Evolutionary conservation across 2,329 filamentous ascomycete genomes (phyloP).

Genomic region (Epichloe gansuensis): DNA sequence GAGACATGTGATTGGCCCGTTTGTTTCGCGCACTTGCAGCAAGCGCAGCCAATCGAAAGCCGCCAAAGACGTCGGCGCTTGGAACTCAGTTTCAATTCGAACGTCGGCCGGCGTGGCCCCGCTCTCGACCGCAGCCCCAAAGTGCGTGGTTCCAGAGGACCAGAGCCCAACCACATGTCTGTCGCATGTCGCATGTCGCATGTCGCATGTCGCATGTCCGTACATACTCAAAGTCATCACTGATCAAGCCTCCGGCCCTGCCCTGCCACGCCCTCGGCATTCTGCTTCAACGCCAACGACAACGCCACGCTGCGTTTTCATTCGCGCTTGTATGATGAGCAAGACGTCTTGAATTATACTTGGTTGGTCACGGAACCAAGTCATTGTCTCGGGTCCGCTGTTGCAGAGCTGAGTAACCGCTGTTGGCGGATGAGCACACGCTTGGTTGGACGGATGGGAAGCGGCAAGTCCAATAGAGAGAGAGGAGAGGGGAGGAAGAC

Average conservation of each 20-base stretch:
- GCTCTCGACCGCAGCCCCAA: slow-evolving; percentile 17
- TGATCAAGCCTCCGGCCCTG: not conserved
- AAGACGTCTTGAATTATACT: not conserved
- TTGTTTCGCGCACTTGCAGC: slow-evolving; percentile 14
- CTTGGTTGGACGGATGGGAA: not conserved
- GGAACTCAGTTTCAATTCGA: slow-evolving; percentile 20
- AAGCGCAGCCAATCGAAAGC: slow-evolving; percentile 23
- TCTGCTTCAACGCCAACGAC: not conserved
- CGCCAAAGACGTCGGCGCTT: slow-evolving; percentile 22
- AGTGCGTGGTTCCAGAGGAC: not conserved
- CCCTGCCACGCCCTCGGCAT: not conserved
- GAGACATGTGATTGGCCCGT: slow-evolving; percentile 20
- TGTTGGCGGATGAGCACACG: not conserved
- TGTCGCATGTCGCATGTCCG: slow-evolving; percentile 8
- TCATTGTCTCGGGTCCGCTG: not conserved
- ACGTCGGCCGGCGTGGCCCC: slow-evolving; percentile 13
- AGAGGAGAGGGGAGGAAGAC: not conserved
- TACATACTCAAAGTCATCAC: too few species aligned
- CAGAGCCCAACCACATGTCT: slow-evolving; percentile 18
- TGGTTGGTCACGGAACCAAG: not conserved
- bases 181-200: slow-evolving; percentile 8
- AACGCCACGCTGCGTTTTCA: not conserved
- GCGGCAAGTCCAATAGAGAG: not conserved
- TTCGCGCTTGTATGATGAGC: not conserved
- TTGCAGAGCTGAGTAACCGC: not conserved